Evolutionary conservation across 306 rosid genomes (phyloP).

Genomic region (Oxytropis ochrocephala): DNA sequence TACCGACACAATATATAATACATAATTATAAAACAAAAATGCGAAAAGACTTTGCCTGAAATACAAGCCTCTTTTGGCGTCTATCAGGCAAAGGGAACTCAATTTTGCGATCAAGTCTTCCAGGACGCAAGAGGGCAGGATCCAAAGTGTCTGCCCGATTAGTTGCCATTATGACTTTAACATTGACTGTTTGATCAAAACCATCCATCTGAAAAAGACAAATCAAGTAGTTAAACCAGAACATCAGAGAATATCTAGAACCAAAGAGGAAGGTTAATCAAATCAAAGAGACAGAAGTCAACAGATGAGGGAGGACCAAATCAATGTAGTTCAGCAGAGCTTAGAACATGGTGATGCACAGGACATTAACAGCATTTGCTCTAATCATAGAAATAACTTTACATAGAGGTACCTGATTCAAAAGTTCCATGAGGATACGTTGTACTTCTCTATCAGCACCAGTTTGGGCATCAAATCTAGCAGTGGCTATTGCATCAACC

Average conservation of each 20-base stretch:
- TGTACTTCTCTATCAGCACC: slow-evolving; percentile 99
- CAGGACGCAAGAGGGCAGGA: slow-evolving; percentile 98
- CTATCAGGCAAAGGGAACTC: slow-evolving; percentile 98
- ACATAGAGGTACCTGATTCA: slow-evolving; percentile 65
- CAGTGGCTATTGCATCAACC: slow-evolving; percentile 99
- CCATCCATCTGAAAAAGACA: slow-evolving; percentile 80
- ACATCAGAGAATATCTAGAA: slow-evolving; percentile 3
- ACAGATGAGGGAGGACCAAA: neutral
- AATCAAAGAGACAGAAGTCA: neutral
- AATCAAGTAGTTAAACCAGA: neutral
- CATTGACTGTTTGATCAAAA: slow-evolving; percentile 97
- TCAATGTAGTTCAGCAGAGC: neutral
- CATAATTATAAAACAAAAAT: neutral
- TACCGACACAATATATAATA: neutral
- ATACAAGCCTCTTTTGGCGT: slow-evolving; percentile 95
- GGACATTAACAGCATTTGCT: neutral
- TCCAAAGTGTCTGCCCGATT: slow-evolving; percentile 97
- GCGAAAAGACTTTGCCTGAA: slow-evolving; percentile 58
- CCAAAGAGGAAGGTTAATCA: neutral
- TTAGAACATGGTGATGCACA: neutral
- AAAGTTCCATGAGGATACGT: slow-evolving; percentile 98
- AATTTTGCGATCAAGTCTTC: slow-evolving; percentile 94
- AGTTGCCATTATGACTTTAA: slow-evolving; percentile 98
- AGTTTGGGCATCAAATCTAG: slow-evolving; percentile 99
- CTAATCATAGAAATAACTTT: neutral